Conservation (phyloP, 768 basidiomycete species). For the Hericium alpestre region DNA sequence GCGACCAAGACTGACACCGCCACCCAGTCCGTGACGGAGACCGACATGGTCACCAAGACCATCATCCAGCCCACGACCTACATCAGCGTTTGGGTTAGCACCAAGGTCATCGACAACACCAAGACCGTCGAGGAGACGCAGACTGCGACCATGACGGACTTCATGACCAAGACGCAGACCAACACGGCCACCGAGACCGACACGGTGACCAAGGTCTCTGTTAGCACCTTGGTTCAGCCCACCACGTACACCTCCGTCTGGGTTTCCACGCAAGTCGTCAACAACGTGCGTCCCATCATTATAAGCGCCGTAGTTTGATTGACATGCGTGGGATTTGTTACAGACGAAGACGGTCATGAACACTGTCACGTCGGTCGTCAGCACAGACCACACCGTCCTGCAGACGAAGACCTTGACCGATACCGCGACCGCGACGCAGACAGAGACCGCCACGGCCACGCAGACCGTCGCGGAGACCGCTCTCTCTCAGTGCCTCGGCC, state of each 20-base stretch:
- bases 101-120: slow-evolving; percentile 50
- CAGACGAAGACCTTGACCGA: slow-evolving; percentile 41
- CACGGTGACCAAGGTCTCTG: slow-evolving; percentile 36
- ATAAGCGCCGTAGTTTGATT: background rate
- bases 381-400: slow-evolving; percentile 35
- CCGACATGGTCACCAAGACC: slow-evolving; percentile 47
- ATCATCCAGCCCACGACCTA: slow-evolving; percentile 49
- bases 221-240: slow-evolving; percentile 40
- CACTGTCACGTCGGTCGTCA: slow-evolving; percentile 44
- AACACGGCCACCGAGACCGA: slow-evolving; percentile 45
- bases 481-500: slow-evolving; percentile 43
- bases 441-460: slow-evolving; percentile 31
- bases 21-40: slow-evolving; percentile 37
- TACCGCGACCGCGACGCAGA: slow-evolving; percentile 17
- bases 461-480: slow-evolving; percentile 37
- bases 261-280: slow-evolving; percentile 45
- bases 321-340: background rate
- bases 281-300: slow-evolving; percentile 34
- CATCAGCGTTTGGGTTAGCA: slow-evolving; percentile 42
- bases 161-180: slow-evolving; percentile 28
- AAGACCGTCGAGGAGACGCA: slow-evolving; percentile 40
- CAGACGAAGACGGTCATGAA: slow-evolving; percentile 51
- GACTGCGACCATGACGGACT: slow-evolving; percentile 27
- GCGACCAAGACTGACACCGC: slow-evolving; percentile 24
- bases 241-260: slow-evolving; percentile 48